Evolutionary conservation across 1,139 yeast species (phyloP), one percentile per base, ranked within the genome.

Genomic region (Saccharomyces hybrid): DNA sequence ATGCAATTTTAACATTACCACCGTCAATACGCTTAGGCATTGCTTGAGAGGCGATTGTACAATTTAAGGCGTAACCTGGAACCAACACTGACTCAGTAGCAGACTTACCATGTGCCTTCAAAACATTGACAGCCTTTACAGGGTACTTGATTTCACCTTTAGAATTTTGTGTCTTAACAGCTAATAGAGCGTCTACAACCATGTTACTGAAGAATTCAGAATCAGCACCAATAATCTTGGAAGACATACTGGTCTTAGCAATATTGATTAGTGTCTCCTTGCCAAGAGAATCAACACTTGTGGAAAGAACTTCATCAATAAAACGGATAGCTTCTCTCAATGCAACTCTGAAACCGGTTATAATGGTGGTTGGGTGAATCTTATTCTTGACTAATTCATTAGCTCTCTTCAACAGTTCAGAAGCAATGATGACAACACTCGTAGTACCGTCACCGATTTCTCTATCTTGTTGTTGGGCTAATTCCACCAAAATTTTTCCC

Each of bases 391-490:
- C 99, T 63, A 95, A 78, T 65, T 91, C 98, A 71, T 91, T 90
- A 52, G 99, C 99, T 61, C 97, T 80, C 68, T 88, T 86, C 67
- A 95, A 78, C 57, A 95, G 77, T 73, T 95, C 99, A 50, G 96
- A 81, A 32, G 99, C 98, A 70, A 93, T 86, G 59, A 93, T 89
- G 50, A 93, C 98, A 50, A 93, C 98, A n/a, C 96, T 86, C 0
- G 96, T 87, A 50, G 96, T 88, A 64, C 99, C 99, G 70, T 95
- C 99, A 56, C 99, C 99, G 56, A 95, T 97, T 74, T 95, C 99
- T 68, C 97, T 83, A 71, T 95, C 99, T 75, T 95, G 99, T 71
- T 95, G 99, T 71, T 93, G 97, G 3, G 99, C 99, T 68, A 95
- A 80, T 69, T 95, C 99, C 51, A 95, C 99, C 59, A 95, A 78